Percentiles rank a stretch among this genome's conserved stretches.
Conservation (phyloP, 2,329 filamentous ascomycete genomes). For the Talaromyces islandicus region DNA sequence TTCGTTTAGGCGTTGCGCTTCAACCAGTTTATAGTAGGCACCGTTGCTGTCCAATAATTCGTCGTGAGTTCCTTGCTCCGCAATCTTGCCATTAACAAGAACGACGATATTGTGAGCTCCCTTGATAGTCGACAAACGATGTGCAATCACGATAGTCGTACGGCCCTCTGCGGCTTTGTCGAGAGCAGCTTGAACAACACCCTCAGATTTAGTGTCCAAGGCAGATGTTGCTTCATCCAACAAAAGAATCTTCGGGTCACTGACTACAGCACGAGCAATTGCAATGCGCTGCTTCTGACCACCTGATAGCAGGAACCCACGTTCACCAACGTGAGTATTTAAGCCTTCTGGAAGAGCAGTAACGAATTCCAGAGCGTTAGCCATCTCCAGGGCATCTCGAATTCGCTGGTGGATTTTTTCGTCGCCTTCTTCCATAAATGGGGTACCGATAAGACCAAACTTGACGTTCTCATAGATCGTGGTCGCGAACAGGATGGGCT, state of each 20-base stretch:
- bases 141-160: slow-evolving; percentile 37
- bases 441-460: slow-evolving; percentile 84
- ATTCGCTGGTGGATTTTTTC: slow-evolving; percentile 60
- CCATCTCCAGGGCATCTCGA: slow-evolving; percentile 14
- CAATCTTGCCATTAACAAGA: slow-evolving; percentile 35
- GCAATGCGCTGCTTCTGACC: slow-evolving; percentile 92
- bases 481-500: slow-evolving; percentile 83
- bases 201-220: slow-evolving; percentile 81
- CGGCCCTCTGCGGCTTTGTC: slow-evolving; percentile 60
- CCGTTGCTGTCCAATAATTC: slow-evolving; percentile 33
- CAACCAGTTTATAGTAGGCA: slow-evolving; percentile 38
- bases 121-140: slow-evolving; percentile 39
- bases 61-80: slow-evolving; percentile 41
- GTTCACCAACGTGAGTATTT: slow-evolving; percentile 76
- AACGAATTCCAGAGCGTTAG: slow-evolving; percentile 74
- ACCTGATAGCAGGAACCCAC: slow-evolving; percentile 75
- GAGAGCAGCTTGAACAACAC: slow-evolving; percentile 76
- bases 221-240: slow-evolving; percentile 88
- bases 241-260: slow-evolving; percentile 74
- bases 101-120: slow-evolving; percentile 43
- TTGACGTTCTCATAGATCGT: slow-evolving; percentile 86
- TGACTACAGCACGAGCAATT: slow-evolving; percentile 74
- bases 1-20: slow-evolving; percentile 61
- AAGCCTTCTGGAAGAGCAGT: slow-evolving; percentile 69
- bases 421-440: slow-evolving; percentile 61